phyloP scores from a whole-genome alignment of 176 grass and related monocot species.

The Stipa capillata region DNA sequence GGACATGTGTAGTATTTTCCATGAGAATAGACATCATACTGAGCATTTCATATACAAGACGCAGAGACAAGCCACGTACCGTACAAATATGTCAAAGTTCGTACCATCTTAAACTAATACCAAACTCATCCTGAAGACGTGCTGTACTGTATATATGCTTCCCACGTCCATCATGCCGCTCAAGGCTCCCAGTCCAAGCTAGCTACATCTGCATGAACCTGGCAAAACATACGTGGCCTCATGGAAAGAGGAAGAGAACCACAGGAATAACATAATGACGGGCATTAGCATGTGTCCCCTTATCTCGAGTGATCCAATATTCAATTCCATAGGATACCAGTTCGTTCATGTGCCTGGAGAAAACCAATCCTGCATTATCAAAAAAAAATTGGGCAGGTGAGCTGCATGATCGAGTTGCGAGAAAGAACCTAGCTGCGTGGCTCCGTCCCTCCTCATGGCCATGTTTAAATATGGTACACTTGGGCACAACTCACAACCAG shows the following conservation, averaged over 20 bases:
- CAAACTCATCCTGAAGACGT: not conserved
- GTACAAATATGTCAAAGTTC: not conserved
- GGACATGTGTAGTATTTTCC: not conserved
- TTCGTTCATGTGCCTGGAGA: conserved; percentile 28
- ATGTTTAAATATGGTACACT: conserved; percentile 18
- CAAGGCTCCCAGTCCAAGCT: not conserved
- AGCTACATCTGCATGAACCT: not conserved
- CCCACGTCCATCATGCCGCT: not conserved
- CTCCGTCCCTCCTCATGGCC: conserved; percentile 23
- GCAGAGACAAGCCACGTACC: not conserved
- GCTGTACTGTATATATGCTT: conserved; percentile 11
- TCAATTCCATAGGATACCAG: conserved; percentile 32
- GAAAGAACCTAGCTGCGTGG: conserved; percentile 5
- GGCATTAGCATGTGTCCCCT: conserved; percentile 48
- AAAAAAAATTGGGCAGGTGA: conserved; percentile 43
- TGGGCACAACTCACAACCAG: conserved; percentile 4
- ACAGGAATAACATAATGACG: conserved; percentile 27
- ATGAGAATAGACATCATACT: not conserved
- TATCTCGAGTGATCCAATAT: conserved; percentile 23
- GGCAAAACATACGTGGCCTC: conserved; percentile 44
- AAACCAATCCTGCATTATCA: conserved; percentile 17
- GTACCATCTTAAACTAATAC: not conserved
- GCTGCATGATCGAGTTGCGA: conserved; percentile 35
- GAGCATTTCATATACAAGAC: not conserved
- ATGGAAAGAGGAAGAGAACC: conserved; percentile 20